Evolutionary conservation across 2,329 filamentous ascomycete species (phyloP), one percentile per base, ranked within the genome.

Genomic region (Monilinia fructicola): DNA sequence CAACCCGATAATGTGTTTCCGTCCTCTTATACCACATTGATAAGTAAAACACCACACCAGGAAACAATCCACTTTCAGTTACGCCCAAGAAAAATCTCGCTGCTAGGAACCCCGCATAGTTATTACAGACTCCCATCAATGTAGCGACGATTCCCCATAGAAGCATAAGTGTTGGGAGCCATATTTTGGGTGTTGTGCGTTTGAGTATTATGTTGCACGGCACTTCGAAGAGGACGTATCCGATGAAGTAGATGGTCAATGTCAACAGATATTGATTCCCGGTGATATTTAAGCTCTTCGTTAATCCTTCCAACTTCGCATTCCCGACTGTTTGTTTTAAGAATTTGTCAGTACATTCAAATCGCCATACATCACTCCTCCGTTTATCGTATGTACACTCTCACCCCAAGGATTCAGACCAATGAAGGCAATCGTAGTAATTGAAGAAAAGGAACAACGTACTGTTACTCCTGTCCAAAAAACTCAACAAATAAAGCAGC

Each of bases 201-300:
- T 88, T 89, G 23, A 88, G 80, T 12, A 87, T 77, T 69, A 88
- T 84, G 70, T 88, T 88, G 72, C 85, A 87, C 0, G 85, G 86
- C 7, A 88, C 80, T 82, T 87, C 84, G 53, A 86, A 86, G 14
- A 85, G 71, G 1, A 85, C 73, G 70, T 74, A 87, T 54, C 83
- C 83, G 52, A 86, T 78, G 72, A 91, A 91, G 75, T 89, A 91
- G 0, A 90, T 75, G 0, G 87, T 90, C 52, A 90, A 73, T 1
- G 86, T 86, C 0, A 84, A 87, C 0, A 90, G 79, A 67, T 91
- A 90, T 70, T 89, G 81, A 55, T 88, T 84, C 0, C 84, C 85
- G 35, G 82, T 82, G 78, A 86, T 86, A 55, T 81, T 64, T 4
- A 86, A 69, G 70, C 86, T 84, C 4, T 73, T 76, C 0, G 83